Evolutionary conservation across 106 monocot species (phyloP).

Genomic region (Acorus calamus): DNA sequence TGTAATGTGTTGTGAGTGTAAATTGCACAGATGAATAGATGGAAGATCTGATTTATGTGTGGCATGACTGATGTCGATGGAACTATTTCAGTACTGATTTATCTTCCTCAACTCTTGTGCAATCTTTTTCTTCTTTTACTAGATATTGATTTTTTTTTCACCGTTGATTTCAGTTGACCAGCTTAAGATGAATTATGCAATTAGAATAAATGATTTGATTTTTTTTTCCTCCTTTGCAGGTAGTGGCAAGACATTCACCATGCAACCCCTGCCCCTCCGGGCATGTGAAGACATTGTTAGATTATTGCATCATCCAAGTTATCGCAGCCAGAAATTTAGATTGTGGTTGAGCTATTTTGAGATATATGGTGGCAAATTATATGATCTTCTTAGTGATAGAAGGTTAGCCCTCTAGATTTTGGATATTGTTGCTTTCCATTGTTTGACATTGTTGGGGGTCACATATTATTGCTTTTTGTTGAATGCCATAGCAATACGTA

Average conservation of each 20-base stretch:
- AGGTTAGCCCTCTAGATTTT: constrained; percentile 29
- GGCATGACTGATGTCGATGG: too few relatives aligned
- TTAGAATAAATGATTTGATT: constrained; percentile 1
- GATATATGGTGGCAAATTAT: constrained; percentile 97
- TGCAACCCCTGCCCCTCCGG: constrained; percentile 88
- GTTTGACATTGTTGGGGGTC: not conserved
- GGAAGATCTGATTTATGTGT: too few relatives aligned
- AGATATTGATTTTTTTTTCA: too few relatives aligned
- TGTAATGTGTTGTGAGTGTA: too few relatives aligned
- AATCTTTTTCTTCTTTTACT: too few relatives aligned
- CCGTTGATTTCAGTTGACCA: too few relatives aligned
- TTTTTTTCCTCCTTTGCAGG: constrained; percentile 42
- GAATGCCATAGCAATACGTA: not conserved
- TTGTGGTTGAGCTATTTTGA: constrained; percentile 98
- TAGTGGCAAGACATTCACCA: constrained; percentile 95
- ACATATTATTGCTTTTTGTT: not conserved
- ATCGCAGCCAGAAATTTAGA: constrained; percentile 67
- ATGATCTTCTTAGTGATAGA: constrained; percentile 87
- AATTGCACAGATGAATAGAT: too few relatives aligned
- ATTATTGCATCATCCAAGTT: constrained; percentile 47
- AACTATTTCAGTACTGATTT: too few relatives aligned
- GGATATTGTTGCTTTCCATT: not conserved
- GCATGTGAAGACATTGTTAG: constrained; percentile 72
- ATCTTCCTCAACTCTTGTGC: too few relatives aligned
- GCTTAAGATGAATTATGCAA: not conserved